Evolutionary conservation across 2,329 filamentous ascomycete genomes (phyloP).

Genomic region (Arthroderma uncinatum): DNA sequence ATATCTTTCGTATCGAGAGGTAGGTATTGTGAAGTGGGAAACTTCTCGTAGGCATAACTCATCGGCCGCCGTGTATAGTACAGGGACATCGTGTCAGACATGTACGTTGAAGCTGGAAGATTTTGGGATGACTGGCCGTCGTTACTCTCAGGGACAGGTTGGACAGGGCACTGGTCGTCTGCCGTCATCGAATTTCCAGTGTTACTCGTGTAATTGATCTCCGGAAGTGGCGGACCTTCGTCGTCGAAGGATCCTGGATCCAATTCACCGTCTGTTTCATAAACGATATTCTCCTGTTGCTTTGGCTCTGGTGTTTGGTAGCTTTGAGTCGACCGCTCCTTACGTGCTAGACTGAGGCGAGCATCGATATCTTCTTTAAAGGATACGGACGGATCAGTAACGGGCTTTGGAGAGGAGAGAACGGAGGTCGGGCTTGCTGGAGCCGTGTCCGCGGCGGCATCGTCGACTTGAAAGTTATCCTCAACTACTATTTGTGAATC

Average conservation of each 20-base stretch:
- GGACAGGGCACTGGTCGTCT: not conserved
- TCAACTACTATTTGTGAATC: not conserved
- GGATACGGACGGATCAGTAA: not conserved
- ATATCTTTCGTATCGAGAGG: not conserved
- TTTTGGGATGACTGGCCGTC: not conserved
- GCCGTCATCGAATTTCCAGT: not conserved
- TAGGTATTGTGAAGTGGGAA: not conserved
- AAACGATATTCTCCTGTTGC: constrained; percentile 22
- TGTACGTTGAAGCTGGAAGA: not conserved
- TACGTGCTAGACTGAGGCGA: not conserved
- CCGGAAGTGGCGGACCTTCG: constrained; percentile 11
- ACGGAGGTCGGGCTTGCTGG: not conserved
- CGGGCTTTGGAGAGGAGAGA: not conserved
- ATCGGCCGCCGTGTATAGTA: constrained; percentile 8
- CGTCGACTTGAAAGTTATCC: not conserved
- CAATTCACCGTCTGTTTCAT: constrained; percentile 34
- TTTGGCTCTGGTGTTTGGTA: not conserved
- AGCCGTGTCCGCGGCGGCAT: not conserved
- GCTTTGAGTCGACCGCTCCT: not conserved
- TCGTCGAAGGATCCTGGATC: constrained; percentile 25
- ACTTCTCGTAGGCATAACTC: constrained; percentile 9
- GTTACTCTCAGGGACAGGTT: not conserved
- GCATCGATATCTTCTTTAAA: not conserved
- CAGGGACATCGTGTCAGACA: constrained; percentile 7
- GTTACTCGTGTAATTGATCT: not conserved